phyloP scores from a whole-genome alignment of 1,284 basidiomycete species.

The Ceratobasidium sp. region DNA sequence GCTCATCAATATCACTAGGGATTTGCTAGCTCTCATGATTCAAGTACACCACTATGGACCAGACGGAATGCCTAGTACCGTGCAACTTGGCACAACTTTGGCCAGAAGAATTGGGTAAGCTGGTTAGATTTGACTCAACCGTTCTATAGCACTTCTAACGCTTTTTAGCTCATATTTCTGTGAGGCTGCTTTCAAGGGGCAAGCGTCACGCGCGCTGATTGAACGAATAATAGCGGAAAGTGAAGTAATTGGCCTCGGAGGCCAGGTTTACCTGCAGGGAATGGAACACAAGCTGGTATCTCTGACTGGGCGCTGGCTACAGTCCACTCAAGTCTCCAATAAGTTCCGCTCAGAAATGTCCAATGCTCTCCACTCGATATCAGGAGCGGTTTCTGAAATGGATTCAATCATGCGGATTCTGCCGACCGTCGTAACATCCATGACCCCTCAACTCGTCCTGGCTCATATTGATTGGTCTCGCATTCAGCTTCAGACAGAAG shows the following conservation, averaged over 20 bases:
- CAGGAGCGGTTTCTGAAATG: background rate
- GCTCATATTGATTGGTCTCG: slow-evolving; percentile 14
- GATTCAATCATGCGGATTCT: background rate
- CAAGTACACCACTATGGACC: background rate
- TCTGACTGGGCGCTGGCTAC: background rate
- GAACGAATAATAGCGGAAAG: background rate
- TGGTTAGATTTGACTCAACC: background rate
- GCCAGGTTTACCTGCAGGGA: background rate
- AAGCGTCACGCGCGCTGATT: background rate
- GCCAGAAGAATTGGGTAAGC: background rate
- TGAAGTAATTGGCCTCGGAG: background rate
- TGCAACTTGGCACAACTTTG: background rate
- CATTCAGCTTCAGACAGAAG: background rate
- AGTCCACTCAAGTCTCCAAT: background rate
- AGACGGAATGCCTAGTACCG: background rate
- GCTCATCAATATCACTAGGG: background rate
- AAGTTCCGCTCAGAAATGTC: background rate
- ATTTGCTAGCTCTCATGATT: background rate
- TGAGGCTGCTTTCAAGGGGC: background rate
- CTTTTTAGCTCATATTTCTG: background rate
- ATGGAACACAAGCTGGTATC: background rate
- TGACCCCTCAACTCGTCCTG: background rate
- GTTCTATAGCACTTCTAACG: background rate
- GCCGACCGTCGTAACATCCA: too few relatives aligned
- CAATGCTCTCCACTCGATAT: background rate